Evolutionary conservation across 2,329 filamentous ascomycete species (phyloP).

Genomic region (Fusarium keratoplasticum): DNA sequence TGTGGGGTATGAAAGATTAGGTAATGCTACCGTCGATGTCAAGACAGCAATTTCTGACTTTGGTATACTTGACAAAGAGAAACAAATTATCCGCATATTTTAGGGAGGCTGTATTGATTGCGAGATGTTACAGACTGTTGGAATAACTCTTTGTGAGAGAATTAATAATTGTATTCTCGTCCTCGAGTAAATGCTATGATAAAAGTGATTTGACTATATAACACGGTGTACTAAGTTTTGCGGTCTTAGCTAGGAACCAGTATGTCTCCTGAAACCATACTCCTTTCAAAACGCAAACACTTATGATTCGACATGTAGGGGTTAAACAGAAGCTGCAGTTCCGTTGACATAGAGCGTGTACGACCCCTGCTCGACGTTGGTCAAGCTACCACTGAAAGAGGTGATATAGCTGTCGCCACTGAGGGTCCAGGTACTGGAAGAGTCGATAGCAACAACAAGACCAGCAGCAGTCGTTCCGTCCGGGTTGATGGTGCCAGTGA

Average conservation of each 20-base stretch:
- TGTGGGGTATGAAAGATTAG: too few species aligned
- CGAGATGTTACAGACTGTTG: not conserved
- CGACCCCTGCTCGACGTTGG: constrained; percentile 17
- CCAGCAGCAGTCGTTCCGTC: constrained; percentile 12
- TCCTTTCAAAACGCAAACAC: not conserved
- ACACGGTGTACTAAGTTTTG: too few species aligned
- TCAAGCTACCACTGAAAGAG: constrained; percentile 10
- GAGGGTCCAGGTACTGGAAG: constrained; percentile 17
- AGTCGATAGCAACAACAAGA: constrained; percentile 3
- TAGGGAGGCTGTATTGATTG: too few species aligned
- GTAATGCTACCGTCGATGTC: too few species aligned
- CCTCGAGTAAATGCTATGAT: not conserved
- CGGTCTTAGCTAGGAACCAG: not conserved
- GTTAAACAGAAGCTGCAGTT: not conserved
- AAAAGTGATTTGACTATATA: not conserved
- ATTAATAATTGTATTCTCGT: too few species aligned
- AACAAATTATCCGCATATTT: too few species aligned
- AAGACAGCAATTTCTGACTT: too few species aligned
- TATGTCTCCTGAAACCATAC: too few species aligned
- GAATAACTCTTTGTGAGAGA: too few species aligned
- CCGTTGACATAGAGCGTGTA: constrained; percentile 20
- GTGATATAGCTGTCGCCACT: constrained; percentile 16
- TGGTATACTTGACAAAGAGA: too few species aligned
- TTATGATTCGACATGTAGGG: too few species aligned
- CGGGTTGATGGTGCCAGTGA: constrained; percentile 11